phyloP scores from a whole-genome alignment of 1,284 basidiomycete genomes.

The Pisolithus thermaeus region DNA sequence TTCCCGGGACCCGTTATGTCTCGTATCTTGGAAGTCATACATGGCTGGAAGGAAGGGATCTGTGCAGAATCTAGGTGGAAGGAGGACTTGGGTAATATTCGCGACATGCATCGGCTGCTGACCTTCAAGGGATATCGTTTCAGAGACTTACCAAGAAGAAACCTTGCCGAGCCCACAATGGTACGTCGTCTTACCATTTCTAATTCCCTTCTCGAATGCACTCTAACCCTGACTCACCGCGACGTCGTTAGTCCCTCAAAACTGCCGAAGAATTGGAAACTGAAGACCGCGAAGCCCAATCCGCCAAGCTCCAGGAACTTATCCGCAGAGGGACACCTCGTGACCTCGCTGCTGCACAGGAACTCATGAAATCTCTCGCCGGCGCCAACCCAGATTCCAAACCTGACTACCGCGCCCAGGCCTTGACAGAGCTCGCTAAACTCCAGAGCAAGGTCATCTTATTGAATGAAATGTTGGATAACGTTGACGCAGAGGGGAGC shows the following conservation, averaged over 20 bases:
- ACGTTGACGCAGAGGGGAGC: slow-evolving; percentile 65
- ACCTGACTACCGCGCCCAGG: slow-evolving; percentile 89
- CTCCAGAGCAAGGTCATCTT: slow-evolving; percentile 92
- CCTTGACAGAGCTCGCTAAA: slow-evolving; percentile 87
- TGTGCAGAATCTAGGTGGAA: slow-evolving; percentile 89
- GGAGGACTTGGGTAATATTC: slow-evolving; percentile 94
- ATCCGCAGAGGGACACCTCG: slow-evolving; percentile 94
- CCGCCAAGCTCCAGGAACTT: slow-evolving; percentile 96
- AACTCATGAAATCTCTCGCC: slow-evolving; percentile 94
- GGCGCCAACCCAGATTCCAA: slow-evolving; percentile 94
- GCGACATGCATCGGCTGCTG: slow-evolving; percentile 95
- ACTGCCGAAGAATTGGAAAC: slow-evolving; percentile 94
- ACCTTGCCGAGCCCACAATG: slow-evolving; percentile 41
- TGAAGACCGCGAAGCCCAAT: slow-evolving; percentile 93
- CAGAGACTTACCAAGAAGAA: slow-evolving; percentile 53
- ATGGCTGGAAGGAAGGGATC: slow-evolving; percentile 94
- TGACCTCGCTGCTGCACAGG: slow-evolving; percentile 93
- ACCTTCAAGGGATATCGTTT: slow-evolving; percentile 97
- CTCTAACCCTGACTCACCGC: slow-evolving; percentile 7
- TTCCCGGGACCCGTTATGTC: slow-evolving; percentile 95
- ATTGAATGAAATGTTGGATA: slow-evolving; percentile 95
- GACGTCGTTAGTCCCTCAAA: slow-evolving; percentile 67
- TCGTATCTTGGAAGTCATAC: slow-evolving; percentile 89
- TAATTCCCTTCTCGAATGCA: neutral
- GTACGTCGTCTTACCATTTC: slow-evolving; percentile 30